Base-by-base conservation (phyloP, 495 filamentous ascomycete genomes). In the Cairneyella variabilis region DNA sequence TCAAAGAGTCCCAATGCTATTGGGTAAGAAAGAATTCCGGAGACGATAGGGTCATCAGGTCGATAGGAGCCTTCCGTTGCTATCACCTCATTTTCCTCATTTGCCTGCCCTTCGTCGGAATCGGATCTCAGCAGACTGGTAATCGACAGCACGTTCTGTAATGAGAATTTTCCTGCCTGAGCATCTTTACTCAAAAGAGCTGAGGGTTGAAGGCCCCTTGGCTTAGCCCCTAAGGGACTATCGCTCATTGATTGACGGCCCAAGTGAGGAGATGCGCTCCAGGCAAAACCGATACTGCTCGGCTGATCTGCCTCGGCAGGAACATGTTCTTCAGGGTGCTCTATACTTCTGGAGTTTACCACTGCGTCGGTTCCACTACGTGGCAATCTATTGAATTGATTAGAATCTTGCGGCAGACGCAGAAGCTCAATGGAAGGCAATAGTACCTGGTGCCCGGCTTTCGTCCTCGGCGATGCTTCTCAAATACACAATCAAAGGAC, bases 91-190 rank as follows among this genome's bases (percentile, higher is more conserved):
- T 7, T 7, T 7, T 32, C 14, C 28, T 32, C 28, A 32, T 32
- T 6, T 32, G 28, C 14, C 28, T 32, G 28, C 14, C 14, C 7
- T 32, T 32, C 14, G 14, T 32, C 28, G 7, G 28, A 32, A 32
- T 32, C 14, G 28, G 7, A 14, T 7, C 28, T 32, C 28, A 32
- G 14, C 6, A 26, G 32, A 46, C 27, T 27, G n/a, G 50, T 27
- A 17, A 54, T 34, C 36, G 51, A 55, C 25, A 63, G 60, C 39
- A 63, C 56, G 28, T 59, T 53, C 21, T 51, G 51, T 2, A 63
- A 43, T 4, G 60, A 63, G 28, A 63, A 63, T 41, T 59, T 56
- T 10, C 60, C 60, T 41, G 45, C 49, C 53, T 56, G 54, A 11
- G 59, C 55, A 22, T 61, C 50, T 34, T 45, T 53, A 16, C 42